Conservation (phyloP, 192 early-diverging fungal species). For the Glomus cerebriforme region DNA sequence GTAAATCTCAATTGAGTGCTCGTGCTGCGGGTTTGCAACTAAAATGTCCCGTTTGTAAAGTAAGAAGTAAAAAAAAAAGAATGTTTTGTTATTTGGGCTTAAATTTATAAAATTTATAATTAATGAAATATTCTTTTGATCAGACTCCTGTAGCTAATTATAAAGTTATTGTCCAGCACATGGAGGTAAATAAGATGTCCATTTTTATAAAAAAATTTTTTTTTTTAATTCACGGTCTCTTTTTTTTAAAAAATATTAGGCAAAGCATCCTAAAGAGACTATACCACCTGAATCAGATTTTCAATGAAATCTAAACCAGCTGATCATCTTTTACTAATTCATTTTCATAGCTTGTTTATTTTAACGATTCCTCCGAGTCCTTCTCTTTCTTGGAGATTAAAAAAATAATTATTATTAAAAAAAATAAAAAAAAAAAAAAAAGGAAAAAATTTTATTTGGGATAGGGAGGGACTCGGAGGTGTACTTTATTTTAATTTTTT, state of each 20-base stretch:
- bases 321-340: neutral
- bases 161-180: slow-evolving; percentile 39
- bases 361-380: no score
- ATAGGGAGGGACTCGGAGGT: no score
- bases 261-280: slow-evolving; percentile 28
- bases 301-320: neutral
- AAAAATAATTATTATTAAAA: no score
- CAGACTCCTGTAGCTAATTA: slow-evolving; percentile 41
- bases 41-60: slow-evolving; percentile 44
- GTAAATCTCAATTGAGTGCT: slow-evolving; percentile 40
- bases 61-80: no score
- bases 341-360: no score
- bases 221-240: neutral
- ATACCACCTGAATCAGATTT: slow-evolving; percentile 26
- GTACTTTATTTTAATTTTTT: no score
- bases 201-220: neutral
- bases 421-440: no score
- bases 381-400: no score
- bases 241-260: neutral
- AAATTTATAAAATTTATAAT: neutral
- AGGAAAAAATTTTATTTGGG: no score
- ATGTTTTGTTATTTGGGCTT: no score
- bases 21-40: slow-evolving; percentile 37
- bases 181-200: slow-evolving; percentile 36
- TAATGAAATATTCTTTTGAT: neutral